phyloP scores from a whole-genome alignment of 176 grass and related monocot species.

The Hordeum marinum region DNA sequence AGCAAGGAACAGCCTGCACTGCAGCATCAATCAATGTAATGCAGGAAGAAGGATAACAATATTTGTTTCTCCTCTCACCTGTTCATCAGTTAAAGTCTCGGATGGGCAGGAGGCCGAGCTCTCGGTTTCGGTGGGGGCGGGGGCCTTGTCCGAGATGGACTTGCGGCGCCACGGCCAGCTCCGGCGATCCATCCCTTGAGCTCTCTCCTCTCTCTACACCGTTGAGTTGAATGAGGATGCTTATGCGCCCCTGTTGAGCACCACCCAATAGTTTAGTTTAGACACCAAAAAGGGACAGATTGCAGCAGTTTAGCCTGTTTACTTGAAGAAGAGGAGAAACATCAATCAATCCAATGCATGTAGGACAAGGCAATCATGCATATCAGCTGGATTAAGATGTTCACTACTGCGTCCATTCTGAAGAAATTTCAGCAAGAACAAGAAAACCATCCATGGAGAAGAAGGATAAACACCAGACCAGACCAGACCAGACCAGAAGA shows the following conservation, averaged over 20 bases:
- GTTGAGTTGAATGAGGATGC: constrained; percentile 27
- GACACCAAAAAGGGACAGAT: background rate
- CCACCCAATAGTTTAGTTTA: background rate
- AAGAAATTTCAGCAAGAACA: background rate
- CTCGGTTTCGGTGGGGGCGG: constrained; percentile 52
- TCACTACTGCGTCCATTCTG: background rate
- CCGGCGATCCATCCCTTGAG: constrained; percentile 60
- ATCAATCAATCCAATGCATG: background rate
- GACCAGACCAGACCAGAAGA: background rate
- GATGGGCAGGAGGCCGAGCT: constrained; percentile 62
- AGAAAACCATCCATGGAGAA: background rate
- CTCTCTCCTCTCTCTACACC: background rate
- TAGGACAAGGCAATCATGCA: background rate
- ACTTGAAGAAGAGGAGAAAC: constrained; percentile 1
- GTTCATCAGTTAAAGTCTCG: constrained; percentile 60
- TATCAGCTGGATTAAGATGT: background rate
- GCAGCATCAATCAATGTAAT: background rate
- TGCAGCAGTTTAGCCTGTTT: background rate
- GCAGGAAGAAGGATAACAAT: background rate
- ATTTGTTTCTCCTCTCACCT: constrained; percentile 29
- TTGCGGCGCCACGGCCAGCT: constrained; percentile 82
- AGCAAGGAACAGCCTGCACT: background rate
- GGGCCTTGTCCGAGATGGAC: constrained; percentile 54
- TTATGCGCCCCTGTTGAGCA: background rate
- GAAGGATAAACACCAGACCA: background rate